Evolutionary conservation across 2,329 filamentous ascomycete genomes (phyloP), one percentile per base, ranked within the genome.

Genomic region (Fusarium sp.): DNA sequence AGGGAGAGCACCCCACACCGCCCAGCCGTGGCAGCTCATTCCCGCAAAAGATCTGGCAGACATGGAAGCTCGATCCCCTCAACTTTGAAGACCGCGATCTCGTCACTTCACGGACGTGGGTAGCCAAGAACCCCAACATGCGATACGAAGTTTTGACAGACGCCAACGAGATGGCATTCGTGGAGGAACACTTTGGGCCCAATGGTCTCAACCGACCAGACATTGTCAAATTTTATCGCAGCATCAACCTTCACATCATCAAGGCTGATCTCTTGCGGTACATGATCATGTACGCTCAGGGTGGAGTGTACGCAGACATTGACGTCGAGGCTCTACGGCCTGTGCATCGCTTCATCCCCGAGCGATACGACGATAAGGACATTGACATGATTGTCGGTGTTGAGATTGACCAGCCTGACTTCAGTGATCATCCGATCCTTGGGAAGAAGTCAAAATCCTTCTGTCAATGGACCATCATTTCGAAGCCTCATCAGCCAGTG

Each of bases 401-500:
- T 1, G 92, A 94, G 79, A 92, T 94, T 66, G 92, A 94, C 77
- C 88, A 93, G 80, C 92, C 92, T 0, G 86, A 90, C 10, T 93
- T 90, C 82, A 84, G 82, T 20, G 82, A 90, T 59, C 92, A 94
- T 78, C 86, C 89, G 2, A 91, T 94, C 35, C 85, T 94, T 0
- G 92, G 92, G 16, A 87, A 86, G 58, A 94, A 94, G 81, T 93
- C 89, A 40, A 85, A 87, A 74, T 94, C 91, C 0, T 94, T 94
- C 79, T 94, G 92, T 80, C 92, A 94, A 78, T 94, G 92, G 92
- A 94, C 92, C 0, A 93, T 94, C 77, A 91, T 93, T 84, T 89
- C 89, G 75, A 92, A 93, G 78, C 91, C 92, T 1, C 84, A 86
- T 20, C 87, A 91, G 29, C 91, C 91, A 2, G 90, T 94, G 65